Evolutionary conservation across 495 filamentous ascomycete genomes (phyloP).

Genomic region (Aspergillus cavernicola): DNA sequence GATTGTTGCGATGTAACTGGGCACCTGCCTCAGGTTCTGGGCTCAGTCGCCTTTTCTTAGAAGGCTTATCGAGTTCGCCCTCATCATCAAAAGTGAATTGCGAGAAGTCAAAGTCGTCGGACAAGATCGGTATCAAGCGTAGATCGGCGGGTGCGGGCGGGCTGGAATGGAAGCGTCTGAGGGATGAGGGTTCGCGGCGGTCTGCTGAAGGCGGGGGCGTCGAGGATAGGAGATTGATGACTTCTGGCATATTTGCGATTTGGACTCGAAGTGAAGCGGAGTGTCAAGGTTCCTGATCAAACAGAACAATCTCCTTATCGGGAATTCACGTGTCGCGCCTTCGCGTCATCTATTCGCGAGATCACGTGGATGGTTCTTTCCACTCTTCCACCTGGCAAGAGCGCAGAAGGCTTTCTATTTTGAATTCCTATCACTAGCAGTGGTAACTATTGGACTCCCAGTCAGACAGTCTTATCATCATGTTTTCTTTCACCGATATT

Average conservation of each 20-base stretch:
- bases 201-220: slow-evolving; percentile 30
- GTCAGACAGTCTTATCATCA: too few species aligned
- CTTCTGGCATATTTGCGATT: slow-evolving; percentile 34
- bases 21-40: slow-evolving; percentile 10
- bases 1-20: slow-evolving; percentile 4
- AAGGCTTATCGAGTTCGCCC: slow-evolving; percentile 26
- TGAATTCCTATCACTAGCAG: too few species aligned
- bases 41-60: slow-evolving; percentile 43
- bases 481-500: too few species aligned
- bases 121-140: slow-evolving; percentile 30
- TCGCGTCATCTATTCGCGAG: slow-evolving; percentile 14
- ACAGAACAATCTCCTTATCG: too few species aligned
- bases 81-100: slow-evolving; percentile 33
- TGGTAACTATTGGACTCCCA: too few species aligned
- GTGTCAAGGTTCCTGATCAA: neutral
- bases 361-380: slow-evolving; percentile 14
- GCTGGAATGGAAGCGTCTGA: slow-evolving; percentile 14
- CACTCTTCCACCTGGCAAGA: too few species aligned
- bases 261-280: neutral
- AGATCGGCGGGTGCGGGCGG: slow-evolving; percentile 9
- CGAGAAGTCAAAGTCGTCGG: slow-evolving; percentile 48
- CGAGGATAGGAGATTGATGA: slow-evolving; percentile 43
- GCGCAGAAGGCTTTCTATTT: too few species aligned
- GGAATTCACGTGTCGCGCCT: slow-evolving; percentile 13
- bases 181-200: slow-evolving; percentile 13